Evolutionary conservation across 495 filamentous ascomycete genomes (phyloP), one percentile per base, ranked within the genome.

Genomic region (Podospora bellae-mahoneyi): DNA sequence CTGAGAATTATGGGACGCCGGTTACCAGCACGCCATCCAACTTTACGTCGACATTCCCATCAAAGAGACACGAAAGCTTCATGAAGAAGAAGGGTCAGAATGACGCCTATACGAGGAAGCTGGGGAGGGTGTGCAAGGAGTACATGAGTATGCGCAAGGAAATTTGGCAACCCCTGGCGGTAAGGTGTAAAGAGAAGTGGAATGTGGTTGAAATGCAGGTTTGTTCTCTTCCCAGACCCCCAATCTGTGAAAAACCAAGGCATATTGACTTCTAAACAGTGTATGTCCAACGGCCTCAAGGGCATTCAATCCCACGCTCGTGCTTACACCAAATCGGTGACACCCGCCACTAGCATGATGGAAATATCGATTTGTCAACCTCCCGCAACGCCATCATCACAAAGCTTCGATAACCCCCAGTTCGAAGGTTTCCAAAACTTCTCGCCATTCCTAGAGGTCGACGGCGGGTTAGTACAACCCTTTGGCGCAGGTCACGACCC

Each of bases 31-130:
- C 34, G 6, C 6, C 39, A 48, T 48, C 39, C 6, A 48, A 0
- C 23, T 23, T 23, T 23, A 23, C 23, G 23, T 23, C 23, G 23
- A 23, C 23, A 23, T 23, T 23, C 23, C 1, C 23, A 23, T 23
- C 23, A 23, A 93, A 93, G 75, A 83, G 90, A 56, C 89, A 92
- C 73, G 90, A 92, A 77, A 80, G 90, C 20, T 78, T 92, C 66
- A 87, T 92, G 85, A 89, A 91, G 75, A 83, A 85, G 67, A 81
- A 82, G 65, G 85, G 84, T 53, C 81, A 83, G 60, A 88, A 90
- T 69, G 87, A 89, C 66, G 92, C 89, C 84, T 88, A 91, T 74
- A 84, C 82, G 48, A 75, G 85, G 62, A 90, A 88, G 79, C 79
- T 91, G 3, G 88, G 91, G 72, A 79, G 78, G 16, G 74, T 93